phyloP scores from a whole-genome alignment of 768 basidiomycete species.

The Tricholoma saponaceum region DNA sequence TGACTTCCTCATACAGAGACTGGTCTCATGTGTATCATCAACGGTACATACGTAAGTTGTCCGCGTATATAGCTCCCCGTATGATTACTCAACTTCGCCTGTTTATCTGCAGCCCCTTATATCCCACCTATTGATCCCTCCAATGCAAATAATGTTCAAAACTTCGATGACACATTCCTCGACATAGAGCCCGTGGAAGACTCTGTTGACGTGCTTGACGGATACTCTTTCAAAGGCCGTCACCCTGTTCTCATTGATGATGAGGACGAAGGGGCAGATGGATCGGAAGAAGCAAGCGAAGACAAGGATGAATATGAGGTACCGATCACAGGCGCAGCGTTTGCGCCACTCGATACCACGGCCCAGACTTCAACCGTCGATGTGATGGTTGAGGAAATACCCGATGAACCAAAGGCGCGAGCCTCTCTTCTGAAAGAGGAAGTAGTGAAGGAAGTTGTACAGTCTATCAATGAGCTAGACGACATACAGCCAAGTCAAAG shows the following conservation, averaged over 20 bases:
- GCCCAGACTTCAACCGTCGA: slow-evolving; percentile 11
- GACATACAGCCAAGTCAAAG: slow-evolving; percentile 24
- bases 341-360: slow-evolving; percentile 3
- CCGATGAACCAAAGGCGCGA: slow-evolving; percentile 61
- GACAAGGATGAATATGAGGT: slow-evolving; percentile 13
- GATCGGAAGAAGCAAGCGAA: slow-evolving; percentile 41
- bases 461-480: slow-evolving; percentile 8
- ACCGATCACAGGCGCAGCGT: not conserved
- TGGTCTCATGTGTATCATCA: slow-evolving; percentile 95
- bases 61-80: slow-evolving; percentile 2
- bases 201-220: slow-evolving; percentile 80
- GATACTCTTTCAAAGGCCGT: slow-evolving; percentile 89
- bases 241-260: slow-evolving; percentile 76
- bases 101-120: slow-evolving; percentile 65
- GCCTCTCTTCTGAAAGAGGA: slow-evolving; percentile 17
- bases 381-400: slow-evolving; percentile 18
- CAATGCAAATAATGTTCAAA: slow-evolving; percentile 93
- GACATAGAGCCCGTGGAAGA: slow-evolving; percentile 86
- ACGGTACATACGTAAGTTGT: slow-evolving; percentile 82
- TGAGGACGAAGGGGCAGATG: slow-evolving; percentile 50
- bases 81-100: slow-evolving; percentile 1
- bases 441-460: slow-evolving; percentile 3
- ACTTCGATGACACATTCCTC: slow-evolving; percentile 96
- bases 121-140: slow-evolving; percentile 88
- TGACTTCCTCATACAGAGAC: slow-evolving; percentile 48